Evolutionary conservation across 2,329 filamentous ascomycete genomes (phyloP).

Genomic region (Atkinsonella hypoxylon): DNA sequence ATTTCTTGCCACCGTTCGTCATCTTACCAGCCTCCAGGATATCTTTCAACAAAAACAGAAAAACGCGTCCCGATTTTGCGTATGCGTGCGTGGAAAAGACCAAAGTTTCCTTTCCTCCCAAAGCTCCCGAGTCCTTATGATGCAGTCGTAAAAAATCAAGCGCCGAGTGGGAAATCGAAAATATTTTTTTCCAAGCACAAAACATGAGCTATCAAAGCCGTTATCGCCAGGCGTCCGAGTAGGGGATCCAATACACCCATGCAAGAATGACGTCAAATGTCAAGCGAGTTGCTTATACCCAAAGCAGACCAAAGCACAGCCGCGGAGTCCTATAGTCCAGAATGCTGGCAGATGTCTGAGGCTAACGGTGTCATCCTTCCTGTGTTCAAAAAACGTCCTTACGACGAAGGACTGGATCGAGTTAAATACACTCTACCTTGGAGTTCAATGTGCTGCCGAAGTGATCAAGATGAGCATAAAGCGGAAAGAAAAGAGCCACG

Average conservation of each 20-base stretch:
- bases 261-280: background rate
- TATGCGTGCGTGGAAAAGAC: background rate
- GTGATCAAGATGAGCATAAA: background rate
- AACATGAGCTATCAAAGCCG: background rate
- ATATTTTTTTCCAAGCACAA: background rate
- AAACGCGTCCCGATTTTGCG: background rate
- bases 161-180: background rate
- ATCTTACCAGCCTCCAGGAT: background rate
- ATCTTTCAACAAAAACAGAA: background rate
- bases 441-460: background rate
- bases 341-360: background rate
- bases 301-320: background rate
- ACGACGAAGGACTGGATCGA: background rate
- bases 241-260: background rate
- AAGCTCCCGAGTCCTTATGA: background rate
- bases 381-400: too few relatives aligned
- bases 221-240: background rate
- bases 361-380: background rate
- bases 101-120: background rate
- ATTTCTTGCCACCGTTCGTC: background rate
- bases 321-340: background rate
- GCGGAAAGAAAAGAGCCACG: background rate
- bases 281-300: background rate
- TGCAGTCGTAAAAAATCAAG: slow-evolving; percentile 1
- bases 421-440: background rate